Conservation (phyloP, 1,139 yeast genomes). For the Hemisphaericaspora xylanilytica region DNA sequence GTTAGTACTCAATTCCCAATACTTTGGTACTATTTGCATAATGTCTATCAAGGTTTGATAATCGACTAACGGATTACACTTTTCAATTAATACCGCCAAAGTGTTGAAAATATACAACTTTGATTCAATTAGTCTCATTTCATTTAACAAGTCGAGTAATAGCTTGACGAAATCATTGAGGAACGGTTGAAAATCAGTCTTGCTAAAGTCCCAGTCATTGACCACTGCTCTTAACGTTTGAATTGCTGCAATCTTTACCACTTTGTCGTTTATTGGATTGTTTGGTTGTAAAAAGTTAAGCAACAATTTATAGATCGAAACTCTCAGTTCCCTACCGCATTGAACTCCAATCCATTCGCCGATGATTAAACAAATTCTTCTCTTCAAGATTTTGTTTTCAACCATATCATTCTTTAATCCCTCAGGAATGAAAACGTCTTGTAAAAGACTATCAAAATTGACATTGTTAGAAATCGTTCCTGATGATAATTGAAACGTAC, state of each 20-base stretch:
- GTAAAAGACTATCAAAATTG: conserved; percentile 60
- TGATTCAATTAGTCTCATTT: conserved; percentile 64
- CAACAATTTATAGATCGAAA: conserved; percentile 60
- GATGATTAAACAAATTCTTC: conserved; percentile 74
- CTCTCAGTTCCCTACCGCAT: conserved; percentile 57
- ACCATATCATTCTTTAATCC: conserved; percentile 44
- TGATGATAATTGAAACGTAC: conserved; percentile 79
- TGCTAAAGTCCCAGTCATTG: conserved; percentile 85
- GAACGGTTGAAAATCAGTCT: conserved; percentile 64
- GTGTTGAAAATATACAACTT: conserved; percentile 69
- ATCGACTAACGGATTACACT: conserved; percentile 60
- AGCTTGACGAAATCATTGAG: conserved; percentile 51
- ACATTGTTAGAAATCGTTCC: conserved; percentile 61
- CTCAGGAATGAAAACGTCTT: conserved; percentile 64
- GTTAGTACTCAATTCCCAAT: conserved; percentile 66
- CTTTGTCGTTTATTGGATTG: conserved; percentile 57
- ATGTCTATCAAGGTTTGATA: conserved; percentile 51
- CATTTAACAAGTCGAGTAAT: conserved; percentile 46
- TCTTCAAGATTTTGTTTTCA: conserved; percentile 62
- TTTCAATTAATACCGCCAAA: conserved; percentile 61
- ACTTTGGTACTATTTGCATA: conserved; percentile 59
- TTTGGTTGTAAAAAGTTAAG: conserved; percentile 41
- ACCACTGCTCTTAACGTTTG: conserved; percentile 66
- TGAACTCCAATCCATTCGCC: conserved; percentile 78
- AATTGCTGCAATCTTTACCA: conserved; percentile 74